Evolutionary conservation across 208 protist genomes (phyloP).

Genomic region (Crithidia acanthocephali): DNA sequence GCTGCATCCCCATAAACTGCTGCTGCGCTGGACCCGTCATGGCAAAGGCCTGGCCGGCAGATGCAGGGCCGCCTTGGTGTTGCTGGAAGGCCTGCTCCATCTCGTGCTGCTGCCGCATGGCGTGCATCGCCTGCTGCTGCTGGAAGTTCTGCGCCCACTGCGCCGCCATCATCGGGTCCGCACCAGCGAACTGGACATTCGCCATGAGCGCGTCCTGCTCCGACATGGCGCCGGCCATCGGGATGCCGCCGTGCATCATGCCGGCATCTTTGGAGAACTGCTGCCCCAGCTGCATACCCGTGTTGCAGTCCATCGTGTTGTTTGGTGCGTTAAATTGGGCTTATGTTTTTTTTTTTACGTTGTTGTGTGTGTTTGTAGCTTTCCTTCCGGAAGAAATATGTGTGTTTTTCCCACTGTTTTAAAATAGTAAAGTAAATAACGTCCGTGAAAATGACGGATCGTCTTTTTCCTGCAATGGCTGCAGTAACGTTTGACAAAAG

Average conservation of each 20-base stretch:
- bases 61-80: constrained; percentile 15
- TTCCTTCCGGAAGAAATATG: too few species aligned
- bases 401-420: too few species aligned
- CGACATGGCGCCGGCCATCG: constrained; percentile 38
- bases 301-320: constrained; percentile 72
- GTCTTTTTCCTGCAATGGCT: neutral
- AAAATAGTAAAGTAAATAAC: neutral
- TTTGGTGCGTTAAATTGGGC: neutral
- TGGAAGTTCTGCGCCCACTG: constrained; percentile 69
- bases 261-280: constrained; percentile 76
- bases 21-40: constrained; percentile 33
- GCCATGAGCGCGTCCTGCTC: constrained; percentile 71
- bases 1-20: constrained; percentile 43
- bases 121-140: constrained; percentile 54
- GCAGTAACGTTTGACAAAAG: neutral
- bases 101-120: constrained; percentile 59
- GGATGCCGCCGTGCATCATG: constrained; percentile 60
- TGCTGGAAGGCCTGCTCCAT: constrained; percentile 72
- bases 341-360: neutral
- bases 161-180: constrained; percentile 33
- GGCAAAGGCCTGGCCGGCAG: constrained; percentile 21
- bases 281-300: constrained; percentile 61
- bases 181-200: constrained; percentile 13
- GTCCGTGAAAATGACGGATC: neutral
- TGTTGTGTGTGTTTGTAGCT: too few species aligned